phyloP scores from a whole-genome alignment of 768 basidiomycete genomes.

The Auricularia sp. region DNA sequence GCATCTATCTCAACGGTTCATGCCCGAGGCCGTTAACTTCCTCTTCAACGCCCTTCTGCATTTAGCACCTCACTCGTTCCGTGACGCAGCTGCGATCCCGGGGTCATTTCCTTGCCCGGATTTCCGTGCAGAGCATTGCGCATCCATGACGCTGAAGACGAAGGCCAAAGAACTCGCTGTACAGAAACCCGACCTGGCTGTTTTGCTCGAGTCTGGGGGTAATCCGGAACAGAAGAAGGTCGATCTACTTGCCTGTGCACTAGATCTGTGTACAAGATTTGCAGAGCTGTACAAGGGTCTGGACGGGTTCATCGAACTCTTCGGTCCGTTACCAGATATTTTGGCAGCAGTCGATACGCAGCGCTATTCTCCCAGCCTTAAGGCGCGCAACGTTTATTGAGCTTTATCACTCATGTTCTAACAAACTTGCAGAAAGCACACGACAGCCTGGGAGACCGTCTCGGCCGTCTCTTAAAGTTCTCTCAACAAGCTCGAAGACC shows the following conservation, averaged over 20 bases:
- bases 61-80: constrained; percentile 55
- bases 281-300: constrained; percentile 69
- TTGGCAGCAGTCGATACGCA: constrained; percentile 40
- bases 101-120: constrained; percentile 67
- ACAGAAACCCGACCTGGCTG: constrained; percentile 37
- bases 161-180: constrained; percentile 30
- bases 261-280: constrained; percentile 56
- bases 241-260: constrained; percentile 51
- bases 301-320: constrained; percentile 80
- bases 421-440: constrained; percentile 29
- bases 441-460: constrained; percentile 33
- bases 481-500: constrained; percentile 63
- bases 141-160: constrained; percentile 30
- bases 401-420: background rate
- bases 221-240: constrained; percentile 56
- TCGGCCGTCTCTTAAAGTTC: constrained; percentile 62
- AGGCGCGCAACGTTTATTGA: constrained; percentile 30
- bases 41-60: constrained; percentile 58
- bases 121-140: constrained; percentile 41
- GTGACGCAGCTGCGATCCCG: constrained; percentile 39
- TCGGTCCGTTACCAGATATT: constrained; percentile 51
- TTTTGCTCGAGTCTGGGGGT: constrained; percentile 26
- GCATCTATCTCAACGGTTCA: constrained; percentile 66
- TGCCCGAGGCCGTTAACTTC: constrained; percentile 87
- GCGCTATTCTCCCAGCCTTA: constrained; percentile 37